Evolutionary conservation across 305 asterid species (phyloP), one percentile per base, ranked within the genome.

Genomic region (Striga hermonthica): DNA sequence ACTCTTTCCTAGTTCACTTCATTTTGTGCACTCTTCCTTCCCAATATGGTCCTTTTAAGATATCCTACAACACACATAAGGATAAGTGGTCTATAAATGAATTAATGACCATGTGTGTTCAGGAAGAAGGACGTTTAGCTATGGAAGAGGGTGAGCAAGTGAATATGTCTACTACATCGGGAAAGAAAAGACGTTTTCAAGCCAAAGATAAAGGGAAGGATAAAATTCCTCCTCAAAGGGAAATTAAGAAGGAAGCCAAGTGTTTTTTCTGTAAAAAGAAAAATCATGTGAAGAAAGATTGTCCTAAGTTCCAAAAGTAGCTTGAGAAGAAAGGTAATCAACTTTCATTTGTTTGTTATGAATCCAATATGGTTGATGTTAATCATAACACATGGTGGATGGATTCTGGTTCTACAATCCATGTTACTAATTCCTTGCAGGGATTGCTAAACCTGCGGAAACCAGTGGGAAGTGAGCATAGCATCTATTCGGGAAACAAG

Each of bases 391-490:
- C 12, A 57, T 57, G 44, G 62, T 12, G 4, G 62, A 57, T 57
- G 31, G 38, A 57, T 57, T 16, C 5, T 22, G 62, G 62, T 57
- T 57, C 62, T 8, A 11, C 62, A 57, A 57, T 35, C 45, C 43
- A 57, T 57, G 45, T 57, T 36, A 5, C 62, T 1, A 57, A 35
- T 35, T 58, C 47, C 12, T 12, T 38, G n/a, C 28, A 58, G 45
- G 34, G 28, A 58, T 58, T 13, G 7, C 64, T 36, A 58, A 58
- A 34, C 62, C 8, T 38, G 31, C 34, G 48, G 47, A 38, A 58
- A 38, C 64, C 48, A 38, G n/a, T 38, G 64, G 62, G 44, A 58
- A 36, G 35, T 58, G 45, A 60, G 65, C 14, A 22, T 1, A 16
- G 7, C 40, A 60, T 60, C 49, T 44, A 44, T 11, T 44, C 10